Evolutionary conservation across 768 basidiomycete genomes (phyloP).

Genomic region (Suillus lakei): DNA sequence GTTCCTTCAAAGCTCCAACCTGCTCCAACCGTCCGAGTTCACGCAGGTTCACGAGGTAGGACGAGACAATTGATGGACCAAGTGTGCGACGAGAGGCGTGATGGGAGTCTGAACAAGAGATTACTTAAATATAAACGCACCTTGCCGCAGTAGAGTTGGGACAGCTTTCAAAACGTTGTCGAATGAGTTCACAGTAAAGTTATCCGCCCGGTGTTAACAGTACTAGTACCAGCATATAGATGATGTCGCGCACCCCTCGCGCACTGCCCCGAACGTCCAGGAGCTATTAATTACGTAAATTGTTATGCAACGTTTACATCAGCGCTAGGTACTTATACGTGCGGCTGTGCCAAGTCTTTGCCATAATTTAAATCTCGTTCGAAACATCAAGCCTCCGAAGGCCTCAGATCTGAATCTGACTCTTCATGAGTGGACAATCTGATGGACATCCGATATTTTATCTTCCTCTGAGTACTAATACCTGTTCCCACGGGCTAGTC

Average conservation of each 20-base stretch:
- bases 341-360: background rate
- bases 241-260: background rate
- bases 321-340: no score
- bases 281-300: background rate
- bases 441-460: background rate
- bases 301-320: background rate
- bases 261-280: background rate
- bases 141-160: background rate
- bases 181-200: background rate
- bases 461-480: background rate
- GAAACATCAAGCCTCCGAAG: no score
- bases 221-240: no score
- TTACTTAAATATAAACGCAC: background rate
- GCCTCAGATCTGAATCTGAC: no score
- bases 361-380: background rate
- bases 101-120: background rate
- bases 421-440: no score
- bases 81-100: background rate
- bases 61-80: background rate
- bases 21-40: background rate
- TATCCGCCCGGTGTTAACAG: background rate
- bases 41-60: background rate
- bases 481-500: background rate
- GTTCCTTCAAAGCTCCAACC: background rate
- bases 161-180: background rate